A percentile compares a stretch with the other conserved stretches of the same genome.
These are phyloP conservation scores for Kernera saxatilis DNA, from an alignment of 345 rosid genomes.

Conservation along the genomic window DNA sequence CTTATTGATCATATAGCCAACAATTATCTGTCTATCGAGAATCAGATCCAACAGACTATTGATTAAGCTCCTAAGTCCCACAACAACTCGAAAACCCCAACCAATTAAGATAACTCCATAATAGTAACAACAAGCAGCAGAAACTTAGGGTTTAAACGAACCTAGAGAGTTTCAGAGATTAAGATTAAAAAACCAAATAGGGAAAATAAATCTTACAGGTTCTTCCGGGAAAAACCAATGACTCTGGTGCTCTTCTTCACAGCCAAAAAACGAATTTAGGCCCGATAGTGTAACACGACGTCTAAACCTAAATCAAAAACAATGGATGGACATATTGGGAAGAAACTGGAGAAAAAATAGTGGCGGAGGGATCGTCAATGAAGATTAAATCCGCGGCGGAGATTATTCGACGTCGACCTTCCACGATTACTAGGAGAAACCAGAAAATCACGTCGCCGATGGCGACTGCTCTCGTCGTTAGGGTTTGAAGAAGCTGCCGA, in stretches of 20 bases:
- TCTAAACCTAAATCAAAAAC: background rate
- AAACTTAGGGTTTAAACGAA: slow-evolving; percentile 27
- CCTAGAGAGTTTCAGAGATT: slow-evolving; percentile 11
- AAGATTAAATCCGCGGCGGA: slow-evolving; percentile 12
- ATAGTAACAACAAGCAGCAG: background rate
- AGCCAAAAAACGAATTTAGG: slow-evolving; percentile 12
- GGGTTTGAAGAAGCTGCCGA: slow-evolving; percentile 26
- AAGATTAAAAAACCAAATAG: background rate
- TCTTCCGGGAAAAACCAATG: background rate
- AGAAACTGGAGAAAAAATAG: background rate
- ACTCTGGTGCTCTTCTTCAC: slow-evolving; percentile 1
- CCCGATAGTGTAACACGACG: background rate
- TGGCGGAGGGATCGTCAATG: slow-evolving; percentile 14
- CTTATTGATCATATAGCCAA: background rate
- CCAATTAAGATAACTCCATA: background rate
- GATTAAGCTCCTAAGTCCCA: background rate
- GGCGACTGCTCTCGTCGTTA: slow-evolving; percentile 26
- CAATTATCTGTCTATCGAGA: background rate
- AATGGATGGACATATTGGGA: slow-evolving; percentile 11
- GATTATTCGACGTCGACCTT: slow-evolving; percentile 8
- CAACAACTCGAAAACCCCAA: background rate
- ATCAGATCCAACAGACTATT: slow-evolving; percentile 1
- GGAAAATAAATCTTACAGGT: slow-evolving; percentile 26
- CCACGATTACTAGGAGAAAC: background rate
- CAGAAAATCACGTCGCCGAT: slow-evolving; percentile 21